Conservation (phyloP, 768 basidiomycete species). For the Kwoniella heveanensis region DNA sequence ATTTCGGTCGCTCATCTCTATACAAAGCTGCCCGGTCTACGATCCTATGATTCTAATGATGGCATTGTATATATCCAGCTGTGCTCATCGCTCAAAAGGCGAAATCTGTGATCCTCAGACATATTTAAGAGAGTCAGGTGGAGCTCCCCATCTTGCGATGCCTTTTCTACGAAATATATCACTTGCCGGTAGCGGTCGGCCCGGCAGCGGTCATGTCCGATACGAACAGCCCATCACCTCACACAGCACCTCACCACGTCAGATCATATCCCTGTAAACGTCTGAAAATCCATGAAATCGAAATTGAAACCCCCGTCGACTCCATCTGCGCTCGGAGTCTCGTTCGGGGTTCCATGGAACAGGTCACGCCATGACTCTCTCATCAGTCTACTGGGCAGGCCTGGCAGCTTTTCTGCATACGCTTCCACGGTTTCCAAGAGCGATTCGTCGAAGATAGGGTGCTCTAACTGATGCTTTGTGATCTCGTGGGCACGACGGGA, state of each 20-base stretch:
- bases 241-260: no score
- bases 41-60: no score
- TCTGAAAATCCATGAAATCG: background rate
- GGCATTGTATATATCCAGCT: no score
- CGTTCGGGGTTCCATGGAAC: background rate
- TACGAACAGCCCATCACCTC: no score
- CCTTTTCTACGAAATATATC: no score
- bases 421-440: background rate
- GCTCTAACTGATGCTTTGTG: background rate
- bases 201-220: background rate
- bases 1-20: background rate
- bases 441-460: constrained; percentile 3
- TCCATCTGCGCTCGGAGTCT: background rate
- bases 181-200: background rate
- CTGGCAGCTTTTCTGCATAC: constrained; percentile 2
- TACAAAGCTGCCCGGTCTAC: no score
- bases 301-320: background rate
- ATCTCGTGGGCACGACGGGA: background rate
- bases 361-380: constrained; percentile 5
- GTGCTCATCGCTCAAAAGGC: no score
- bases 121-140: no score
- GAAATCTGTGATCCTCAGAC: no score
- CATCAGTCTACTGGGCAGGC: background rate
- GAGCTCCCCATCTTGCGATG: no score
- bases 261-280: background rate